phyloP scores from a whole-genome alignment of 2,329 filamentous ascomycete genomes.

The Scortechinia acanthostroma region DNA sequence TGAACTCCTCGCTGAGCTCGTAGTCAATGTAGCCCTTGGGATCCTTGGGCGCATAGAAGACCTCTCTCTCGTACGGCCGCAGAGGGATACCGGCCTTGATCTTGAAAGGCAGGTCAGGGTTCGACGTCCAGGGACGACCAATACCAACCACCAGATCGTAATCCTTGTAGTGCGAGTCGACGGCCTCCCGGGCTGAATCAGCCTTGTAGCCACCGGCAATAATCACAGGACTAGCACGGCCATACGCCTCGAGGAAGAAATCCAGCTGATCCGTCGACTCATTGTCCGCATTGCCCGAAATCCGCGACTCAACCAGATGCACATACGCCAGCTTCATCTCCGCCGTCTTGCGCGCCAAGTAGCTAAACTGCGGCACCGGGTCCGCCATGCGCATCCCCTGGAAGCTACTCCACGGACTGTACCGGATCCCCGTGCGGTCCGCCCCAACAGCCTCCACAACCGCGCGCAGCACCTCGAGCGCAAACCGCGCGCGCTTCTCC shows the following conservation, averaged over 20 bases:
- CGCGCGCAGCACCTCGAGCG: slow-evolving; percentile 41
- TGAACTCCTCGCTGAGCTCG: too few relatives aligned
- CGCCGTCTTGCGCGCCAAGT: slow-evolving; percentile 42
- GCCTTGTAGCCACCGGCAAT: slow-evolving; percentile 36
- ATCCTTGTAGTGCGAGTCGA: slow-evolving; percentile 28
- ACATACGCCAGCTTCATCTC: slow-evolving; percentile 48
- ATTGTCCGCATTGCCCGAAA: slow-evolving; percentile 30
- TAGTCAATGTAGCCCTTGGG: background rate
- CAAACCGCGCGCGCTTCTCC: slow-evolving; percentile 44
- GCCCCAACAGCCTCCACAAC: slow-evolving; percentile 44
- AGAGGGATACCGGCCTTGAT: slow-evolving; percentile 25
- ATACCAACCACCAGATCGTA: slow-evolving; percentile 35
- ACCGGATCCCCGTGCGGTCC: slow-evolving; percentile 43
- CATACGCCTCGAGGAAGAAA: slow-evolving; percentile 35
- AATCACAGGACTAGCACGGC: slow-evolving; percentile 32
- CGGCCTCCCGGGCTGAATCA: slow-evolving; percentile 25
- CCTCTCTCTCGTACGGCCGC: background rate
- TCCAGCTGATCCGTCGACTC: slow-evolving; percentile 25
- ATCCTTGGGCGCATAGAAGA: background rate
- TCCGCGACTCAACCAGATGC: slow-evolving; percentile 51
- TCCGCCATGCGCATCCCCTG: slow-evolving; percentile 59
- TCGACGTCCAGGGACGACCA: slow-evolving; percentile 37
- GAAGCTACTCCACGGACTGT: slow-evolving; percentile 53
- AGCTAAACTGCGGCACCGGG: slow-evolving; percentile 53
- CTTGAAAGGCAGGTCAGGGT: slow-evolving; percentile 36